These are phyloP conservation scores for Eucalyptus erythrocorys DNA, from an alignment of 345 rosid species.

Conservation along the genomic window DNA sequence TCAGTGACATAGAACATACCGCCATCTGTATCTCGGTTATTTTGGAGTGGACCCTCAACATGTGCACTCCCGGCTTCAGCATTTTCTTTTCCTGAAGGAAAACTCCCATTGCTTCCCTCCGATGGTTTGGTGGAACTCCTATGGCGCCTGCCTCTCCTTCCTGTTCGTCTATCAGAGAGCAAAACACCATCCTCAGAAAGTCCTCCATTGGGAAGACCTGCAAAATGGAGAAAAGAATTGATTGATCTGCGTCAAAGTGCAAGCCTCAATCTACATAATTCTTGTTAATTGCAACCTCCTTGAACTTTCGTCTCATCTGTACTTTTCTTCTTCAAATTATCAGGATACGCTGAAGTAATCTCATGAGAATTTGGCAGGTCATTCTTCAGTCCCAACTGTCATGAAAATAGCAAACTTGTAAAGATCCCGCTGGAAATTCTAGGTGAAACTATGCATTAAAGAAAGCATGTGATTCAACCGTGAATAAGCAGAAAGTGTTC, in stretches of 20 bases:
- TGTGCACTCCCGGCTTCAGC: slow-evolving; percentile 15
- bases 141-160: slow-evolving; percentile 74
- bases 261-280: not conserved
- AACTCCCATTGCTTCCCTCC: slow-evolving; percentile 34
- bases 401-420: not conserved
- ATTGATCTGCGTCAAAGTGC: not conserved
- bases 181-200: slow-evolving; percentile 29
- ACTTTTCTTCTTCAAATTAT: slow-evolving; percentile 1
- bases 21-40: not conserved
- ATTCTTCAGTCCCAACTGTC: not conserved
- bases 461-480: not conserved
- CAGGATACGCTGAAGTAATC: slow-evolving; percentile 8
- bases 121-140: slow-evolving; percentile 41
- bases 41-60: slow-evolving; percentile 5
- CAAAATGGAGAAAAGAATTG: not conserved
- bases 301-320: slow-evolving; percentile 14
- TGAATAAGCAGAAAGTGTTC: not conserved
- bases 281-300: slow-evolving; percentile 31
- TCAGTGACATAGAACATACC: slow-evolving; percentile 13
- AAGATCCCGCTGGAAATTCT: not conserved
- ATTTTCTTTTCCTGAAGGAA: slow-evolving; percentile 33
- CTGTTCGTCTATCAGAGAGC: slow-evolving; percentile 34
- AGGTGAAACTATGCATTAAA: not conserved
- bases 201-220: slow-evolving; percentile 30
- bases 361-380: slow-evolving; percentile 5